These are phyloP conservation scores for Penicillium angulare DNA, from an alignment of 495 filamentous ascomycete genomes.

Conservation along the genomic window DNA sequence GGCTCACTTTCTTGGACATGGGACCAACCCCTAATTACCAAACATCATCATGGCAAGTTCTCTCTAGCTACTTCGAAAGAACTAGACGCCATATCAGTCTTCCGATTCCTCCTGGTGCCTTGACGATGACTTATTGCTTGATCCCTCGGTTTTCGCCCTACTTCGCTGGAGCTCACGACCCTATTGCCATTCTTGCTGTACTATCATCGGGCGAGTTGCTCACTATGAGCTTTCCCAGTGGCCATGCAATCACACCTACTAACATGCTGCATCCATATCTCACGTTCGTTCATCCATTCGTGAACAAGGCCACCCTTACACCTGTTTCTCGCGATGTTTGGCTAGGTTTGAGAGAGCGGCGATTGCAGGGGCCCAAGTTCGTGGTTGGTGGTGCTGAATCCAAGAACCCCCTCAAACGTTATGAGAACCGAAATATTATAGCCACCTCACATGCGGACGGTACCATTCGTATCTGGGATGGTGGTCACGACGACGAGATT, in stretches of 20 bases:
- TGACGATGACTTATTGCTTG: slow-evolving; percentile 77
- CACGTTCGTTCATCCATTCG: slow-evolving; percentile 83
- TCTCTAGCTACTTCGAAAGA: slow-evolving; percentile 72
- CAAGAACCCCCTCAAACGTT: slow-evolving; percentile 64
- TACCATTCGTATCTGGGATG: slow-evolving; percentile 84
- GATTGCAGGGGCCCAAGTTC: slow-evolving; percentile 69
- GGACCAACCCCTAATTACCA: slow-evolving; percentile 86
- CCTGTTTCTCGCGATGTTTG: slow-evolving; percentile 73
- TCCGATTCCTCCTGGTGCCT: slow-evolving; percentile 73
- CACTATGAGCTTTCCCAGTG: slow-evolving; percentile 86
- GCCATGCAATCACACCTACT: slow-evolving; percentile 84
- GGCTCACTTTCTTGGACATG: slow-evolving; percentile 84
- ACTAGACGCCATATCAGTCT: slow-evolving; percentile 67
- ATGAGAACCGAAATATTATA: slow-evolving; percentile 76
- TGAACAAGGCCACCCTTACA: slow-evolving; percentile 64
- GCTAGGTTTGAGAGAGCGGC: slow-evolving; percentile 82
- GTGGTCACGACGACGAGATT: slow-evolving; percentile 85
- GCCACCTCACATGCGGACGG: slow-evolving; percentile 85
- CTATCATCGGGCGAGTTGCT: slow-evolving; percentile 83
- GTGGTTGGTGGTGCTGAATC: slow-evolving; percentile 73
- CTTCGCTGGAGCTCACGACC: slow-evolving; percentile 85
- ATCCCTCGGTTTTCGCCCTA: slow-evolving; percentile 79
- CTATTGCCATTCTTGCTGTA: slow-evolving; percentile 75
- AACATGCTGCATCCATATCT: slow-evolving; percentile 85
- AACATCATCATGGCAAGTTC: slow-evolving; percentile 82